phyloP scores from a whole-genome alignment of 495 filamentous ascomycete species.

The Penicillium canariense region DNA sequence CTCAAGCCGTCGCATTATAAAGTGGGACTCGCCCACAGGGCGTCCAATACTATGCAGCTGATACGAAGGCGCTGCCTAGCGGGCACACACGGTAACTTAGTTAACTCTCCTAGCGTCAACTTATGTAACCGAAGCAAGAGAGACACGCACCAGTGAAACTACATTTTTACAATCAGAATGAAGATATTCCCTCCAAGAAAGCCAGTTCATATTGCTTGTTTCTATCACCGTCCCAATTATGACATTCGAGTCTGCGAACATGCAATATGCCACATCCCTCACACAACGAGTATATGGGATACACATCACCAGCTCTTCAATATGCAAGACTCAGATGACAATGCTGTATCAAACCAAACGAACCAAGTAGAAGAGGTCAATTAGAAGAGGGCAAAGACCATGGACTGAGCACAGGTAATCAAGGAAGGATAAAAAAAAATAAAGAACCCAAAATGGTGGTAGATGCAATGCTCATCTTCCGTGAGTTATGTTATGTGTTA shows the following conservation, averaged over 20 bases:
- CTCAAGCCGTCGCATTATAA: background rate
- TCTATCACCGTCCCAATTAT: background rate
- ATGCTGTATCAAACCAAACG: background rate
- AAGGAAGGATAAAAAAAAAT: background rate
- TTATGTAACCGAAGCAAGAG: background rate
- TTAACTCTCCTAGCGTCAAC: too few species aligned
- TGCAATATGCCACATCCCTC: background rate
- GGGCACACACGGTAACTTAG: too few species aligned
- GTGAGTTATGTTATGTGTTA: background rate
- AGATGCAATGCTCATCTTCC: background rate
- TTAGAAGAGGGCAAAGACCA: background rate
- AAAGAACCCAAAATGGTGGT: background rate
- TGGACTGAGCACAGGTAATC: background rate
- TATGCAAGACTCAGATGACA: background rate
- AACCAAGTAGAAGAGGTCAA: too few species aligned
- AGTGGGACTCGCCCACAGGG: too few species aligned
- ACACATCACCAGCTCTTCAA: background rate
- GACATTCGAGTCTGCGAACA: background rate
- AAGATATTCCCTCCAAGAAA: background rate
- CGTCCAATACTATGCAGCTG: too few species aligned
- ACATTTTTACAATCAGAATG: background rate
- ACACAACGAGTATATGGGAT: background rate
- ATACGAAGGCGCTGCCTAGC: too few species aligned
- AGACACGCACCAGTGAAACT: background rate
- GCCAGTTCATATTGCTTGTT: background rate